Evolutionary conservation across 805 yeast genomes (phyloP), one percentile per base, ranked within the genome.

Genomic region (Kuraishia piskuri): DNA sequence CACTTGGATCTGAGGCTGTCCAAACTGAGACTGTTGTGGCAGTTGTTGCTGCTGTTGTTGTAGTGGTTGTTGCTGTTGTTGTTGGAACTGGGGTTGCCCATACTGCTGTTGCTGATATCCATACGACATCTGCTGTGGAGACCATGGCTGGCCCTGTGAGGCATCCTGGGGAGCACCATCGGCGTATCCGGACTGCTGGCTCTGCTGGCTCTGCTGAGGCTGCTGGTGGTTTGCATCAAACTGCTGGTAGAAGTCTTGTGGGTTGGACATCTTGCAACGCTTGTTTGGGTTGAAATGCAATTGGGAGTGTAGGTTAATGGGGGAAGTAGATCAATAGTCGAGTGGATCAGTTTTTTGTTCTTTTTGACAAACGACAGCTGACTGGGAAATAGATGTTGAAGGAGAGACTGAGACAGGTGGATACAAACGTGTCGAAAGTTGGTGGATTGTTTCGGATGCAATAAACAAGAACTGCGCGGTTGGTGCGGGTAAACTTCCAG

Each of bases 1-100:
- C 50, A 87, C 63, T 58, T 79, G 83, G 45, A 68, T 69, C 22
- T 63, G 58, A 5, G 46, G 36, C 36, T 49, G 49, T 19, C 25
- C 31, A 7, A 14, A 22, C 31, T 22, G 31, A 22, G 23, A 25
- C 5, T 47, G 31, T 8, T 21, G 23, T 8, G 23, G 23, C 5
- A 21, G 31, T 8, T 21, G 23, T 8, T 22, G 37, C 12, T 48
- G 44, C 24, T 48, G 21, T 22, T 19, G 50, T 48, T 9, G 40
- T 31, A 12, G 17, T 10, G 3, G 40, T 12, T 31, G 49, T 31
- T 47, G 49, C 8, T 26, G 45, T n/a, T 22, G 31, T 22, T 47
- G 49, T 22, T 47, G 31, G n/a, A 22, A 22, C n/a, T 45, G 47
- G 44, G 44, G n/a, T 21, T 22, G 23, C 14, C 24, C 50, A 25